Evolutionary conservation across 345 rosid species (phyloP), one percentile per base, ranked within the genome.

Genomic region (Physaria fendleri): DNA sequence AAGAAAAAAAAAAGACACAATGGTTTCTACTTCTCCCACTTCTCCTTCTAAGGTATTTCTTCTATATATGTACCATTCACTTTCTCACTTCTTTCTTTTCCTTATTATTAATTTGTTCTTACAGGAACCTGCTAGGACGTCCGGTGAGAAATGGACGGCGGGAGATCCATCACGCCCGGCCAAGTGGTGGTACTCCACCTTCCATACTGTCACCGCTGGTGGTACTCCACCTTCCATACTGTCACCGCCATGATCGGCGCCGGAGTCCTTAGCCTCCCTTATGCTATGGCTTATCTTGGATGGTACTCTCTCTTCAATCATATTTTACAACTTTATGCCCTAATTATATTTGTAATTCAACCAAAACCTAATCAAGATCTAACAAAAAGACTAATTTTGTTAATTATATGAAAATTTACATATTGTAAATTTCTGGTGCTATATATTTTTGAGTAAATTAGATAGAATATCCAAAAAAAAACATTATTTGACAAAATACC

Each of bases 211-310:
- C 42, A 88, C 98, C 2, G 96, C 98, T 92, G 98, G 98, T 88
- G 96, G 98, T 84, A 84, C 73, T 86, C 98, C 46, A 85, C 98
- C 37, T 92, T 92, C 65, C 98, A 88, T 79, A 62, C 78, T 3
- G 93, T 88, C 42, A 88, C 98, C 2, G 96, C 98, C 85, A 92
- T 88, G 95, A 88, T 92, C 10, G 98, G 98, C 6, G 98, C 96
- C 0, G 98, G 96, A 32, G 98, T 92, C 35, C 96, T 88, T 53
- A 82, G 96, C 69, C 76, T 92, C 56, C 98, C 98, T 48, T 85
- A 84, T 75, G 96, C 98, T 64, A 84, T 92, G 96, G 85, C 98
- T 53, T 88, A 85, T 70, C 81, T 92, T 62, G 98, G 96, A 78
- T 92, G 95, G 96, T 88, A 85, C 56, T 44, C 20, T 34, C 28